These are phyloP conservation scores for Solanum piurae DNA, from an alignment of 257 asterid species.

Conservation along the genomic window DNA sequence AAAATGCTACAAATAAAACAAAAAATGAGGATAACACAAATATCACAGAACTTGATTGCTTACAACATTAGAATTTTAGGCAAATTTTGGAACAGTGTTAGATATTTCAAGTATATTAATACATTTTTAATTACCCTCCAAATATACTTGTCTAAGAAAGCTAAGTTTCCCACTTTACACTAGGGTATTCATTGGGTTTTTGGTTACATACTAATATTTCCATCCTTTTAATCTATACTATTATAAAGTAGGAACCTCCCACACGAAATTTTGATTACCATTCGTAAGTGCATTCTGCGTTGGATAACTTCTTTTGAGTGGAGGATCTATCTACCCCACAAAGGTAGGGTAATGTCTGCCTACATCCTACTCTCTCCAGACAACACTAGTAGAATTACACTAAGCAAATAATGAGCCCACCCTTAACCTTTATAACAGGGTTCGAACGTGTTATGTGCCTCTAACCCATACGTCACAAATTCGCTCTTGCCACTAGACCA, in stretches of 20 bases:
- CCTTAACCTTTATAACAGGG: background rate
- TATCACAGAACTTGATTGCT: background rate
- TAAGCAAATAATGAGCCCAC: background rate
- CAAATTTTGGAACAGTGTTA: background rate
- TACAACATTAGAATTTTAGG: background rate
- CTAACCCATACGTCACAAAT: background rate
- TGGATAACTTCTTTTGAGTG: background rate
- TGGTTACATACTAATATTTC: background rate
- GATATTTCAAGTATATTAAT: background rate
- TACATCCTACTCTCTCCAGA: background rate
- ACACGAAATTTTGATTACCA: background rate
- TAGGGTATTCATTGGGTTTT: background rate
- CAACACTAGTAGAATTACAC: background rate
- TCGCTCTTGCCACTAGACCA: background rate
- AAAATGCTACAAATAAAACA: constrained; percentile 29
- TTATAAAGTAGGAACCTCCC: background rate
- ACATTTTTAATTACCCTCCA: background rate
- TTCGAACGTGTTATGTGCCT: background rate
- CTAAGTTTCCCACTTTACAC: background rate
- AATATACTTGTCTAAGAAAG: background rate
- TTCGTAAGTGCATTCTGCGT: background rate
- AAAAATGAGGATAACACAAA: background rate
- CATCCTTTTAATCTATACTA: background rate
- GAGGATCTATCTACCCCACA: background rate
- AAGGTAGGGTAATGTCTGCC: background rate